Base-by-base conservation (phyloP, 257 asterid genomes). In the Buddleja alternifolia region DNA sequence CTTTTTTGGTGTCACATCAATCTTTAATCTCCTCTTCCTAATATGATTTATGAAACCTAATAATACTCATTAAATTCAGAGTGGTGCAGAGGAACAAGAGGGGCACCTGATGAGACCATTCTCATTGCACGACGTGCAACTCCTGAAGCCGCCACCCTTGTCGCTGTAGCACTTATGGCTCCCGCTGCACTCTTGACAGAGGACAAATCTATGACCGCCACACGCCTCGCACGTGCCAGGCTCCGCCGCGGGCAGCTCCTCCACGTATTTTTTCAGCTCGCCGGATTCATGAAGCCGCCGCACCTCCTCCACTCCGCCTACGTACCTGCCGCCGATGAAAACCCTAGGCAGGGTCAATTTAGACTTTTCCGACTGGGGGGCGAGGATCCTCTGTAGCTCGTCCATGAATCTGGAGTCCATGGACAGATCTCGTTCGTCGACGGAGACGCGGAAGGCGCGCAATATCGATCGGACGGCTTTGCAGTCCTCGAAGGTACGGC, bases 71-170 rank as follows among this genome's bases (percentile, higher is more conserved):
- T n/a, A n/a, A n/a, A n/a, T n/a, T n/a, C n/a, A n/a, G n/a, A n/a
- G n/a, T n/a, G n/a, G n/a, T n/a, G n/a, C 75, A 73, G 72, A 78
- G 60, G 80, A 88, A 72, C 99, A 93, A 77, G 93, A 87, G 8
- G 96, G 88, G 96, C 99, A 93, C 95, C 96, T 91, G 85, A 87
- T 72, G 75, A 90, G 85, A 55, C 97, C 99, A 73, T 93, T 87
- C 84, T 85, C 96, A 66, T 88, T 90, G 89, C 99, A 93, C 56
- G 74, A 75, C 47, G 85, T 83, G 66, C 99, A 93, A 68, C 84
- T 79, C 87, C 84, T 80, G 75, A 88, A 90, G 69, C 91, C 95
- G 69, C 91, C 95, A 16, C 84, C 63, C 76, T 89, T 93, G 72
- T 81, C 97, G 56, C 80, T 81, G 70, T 80, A 93, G 80, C 80